A percentile compares a stretch with the other conserved stretches of the same genome.
phyloP scores from a whole-genome alignment of 139 green algal species.

The Chlorella sp. region DNA sequence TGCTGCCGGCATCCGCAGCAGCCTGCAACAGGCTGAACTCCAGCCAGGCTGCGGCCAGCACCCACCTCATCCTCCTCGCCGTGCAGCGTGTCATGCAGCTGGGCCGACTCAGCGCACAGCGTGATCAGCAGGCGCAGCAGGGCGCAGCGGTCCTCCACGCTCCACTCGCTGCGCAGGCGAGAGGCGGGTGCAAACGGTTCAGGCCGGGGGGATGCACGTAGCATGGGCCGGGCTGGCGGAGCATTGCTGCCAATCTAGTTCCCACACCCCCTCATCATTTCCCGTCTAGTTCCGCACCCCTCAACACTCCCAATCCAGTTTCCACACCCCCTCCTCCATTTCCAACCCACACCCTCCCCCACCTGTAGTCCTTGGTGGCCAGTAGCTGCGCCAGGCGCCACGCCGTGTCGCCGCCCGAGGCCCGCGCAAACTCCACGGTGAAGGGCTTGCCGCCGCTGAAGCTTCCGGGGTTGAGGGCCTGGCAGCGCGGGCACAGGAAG shows the following conservation, averaged over 20 bases:
- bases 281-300: too few species aligned
- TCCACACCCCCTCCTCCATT: too few species aligned
- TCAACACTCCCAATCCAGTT: too few species aligned
- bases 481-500: constrained; percentile 75
- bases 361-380: constrained; percentile 45
- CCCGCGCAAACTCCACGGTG: not conserved
- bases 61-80: constrained; percentile 37
- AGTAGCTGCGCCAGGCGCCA: constrained; percentile 44
- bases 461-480: not conserved
- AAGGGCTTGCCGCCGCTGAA: constrained; percentile 2
- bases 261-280: too few species aligned
- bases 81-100: constrained; percentile 33
- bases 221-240: too few species aligned
- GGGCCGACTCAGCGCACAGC: constrained; percentile 41
- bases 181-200: too few species aligned
- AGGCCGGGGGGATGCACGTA: too few species aligned
- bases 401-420: not conserved
- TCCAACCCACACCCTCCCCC: not conserved
- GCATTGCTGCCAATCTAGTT: too few species aligned
- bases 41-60: too few species aligned
- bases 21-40: too few species aligned
- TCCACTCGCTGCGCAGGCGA: constrained; percentile 41
- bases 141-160: constrained; percentile 33
- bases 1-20: too few species aligned
- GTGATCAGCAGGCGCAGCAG: constrained; percentile 56